Evolutionary conservation across 768 basidiomycete species (phyloP), one percentile per base, ranked within the genome.

Genomic region (Lactarius sanguifluus): DNA sequence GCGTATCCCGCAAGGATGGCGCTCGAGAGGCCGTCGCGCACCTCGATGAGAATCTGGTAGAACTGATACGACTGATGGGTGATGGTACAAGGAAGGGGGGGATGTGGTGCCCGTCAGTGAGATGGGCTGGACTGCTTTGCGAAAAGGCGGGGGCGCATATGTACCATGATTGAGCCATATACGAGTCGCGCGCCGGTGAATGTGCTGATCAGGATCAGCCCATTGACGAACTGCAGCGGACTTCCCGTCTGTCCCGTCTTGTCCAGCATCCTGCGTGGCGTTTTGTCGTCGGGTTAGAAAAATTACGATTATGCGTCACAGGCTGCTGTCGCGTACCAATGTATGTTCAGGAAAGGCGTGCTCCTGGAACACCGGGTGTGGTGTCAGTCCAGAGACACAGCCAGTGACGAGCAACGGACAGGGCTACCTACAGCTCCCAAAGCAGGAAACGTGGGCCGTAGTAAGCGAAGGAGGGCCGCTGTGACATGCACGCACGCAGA

Each of bases 271-370:
- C 89, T 90, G 59, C 10, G 62, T 54, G n/a, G 16, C 50, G 38
- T 23, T 50, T 50, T 10, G 15, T 52, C 7, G 23, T 56, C 30
- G 30, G 30, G 30, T 32, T 32, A 32, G 30, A 32, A 7, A n/a
- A n/a, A 32, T 7, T 32, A 32, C 8, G 32, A 32, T 41, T 3
- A 8, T 12, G 47, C 16, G 4, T 12, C n/a, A 10, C 45, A 12
- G 20, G 30, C 74, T 52, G 50, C 23, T 5, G 50, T 25, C 23
- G 50, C 80, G 67, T 70, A 93, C 92, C 92, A 94, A 69, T 95
- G 92, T 62, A 91, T 85, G 71, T 96, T 91, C 68, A 96, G 79
- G 77, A 96, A 94, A 65, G 94, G 84, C 0, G 94, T 96, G 78
- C 88, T 90, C 78, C 86, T 88, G 66, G 20, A 54, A 40, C 41